Evolutionary conservation across 1,284 basidiomycete species (phyloP).

Genomic region (Schizopora paradoxa): DNA sequence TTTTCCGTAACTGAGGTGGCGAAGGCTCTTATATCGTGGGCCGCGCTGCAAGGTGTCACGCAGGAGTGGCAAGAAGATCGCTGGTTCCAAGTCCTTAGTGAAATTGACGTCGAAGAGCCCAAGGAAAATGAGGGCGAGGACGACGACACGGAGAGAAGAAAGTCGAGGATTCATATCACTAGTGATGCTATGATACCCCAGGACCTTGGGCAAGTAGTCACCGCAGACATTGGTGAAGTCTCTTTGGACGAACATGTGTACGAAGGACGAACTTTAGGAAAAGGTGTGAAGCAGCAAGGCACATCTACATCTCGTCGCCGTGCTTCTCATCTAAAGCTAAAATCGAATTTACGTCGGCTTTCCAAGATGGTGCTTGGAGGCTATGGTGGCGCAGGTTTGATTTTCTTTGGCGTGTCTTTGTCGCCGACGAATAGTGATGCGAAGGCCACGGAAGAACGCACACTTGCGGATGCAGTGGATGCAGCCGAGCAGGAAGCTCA

Average conservation of each 20-base stretch:
- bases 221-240: conserved; percentile 63
- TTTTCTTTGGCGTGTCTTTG: conserved; percentile 71
- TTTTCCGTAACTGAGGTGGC: conserved; percentile 61
- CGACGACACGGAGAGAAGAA: conserved; percentile 28
- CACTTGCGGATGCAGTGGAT: conserved; percentile 57
- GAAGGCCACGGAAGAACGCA: conserved; percentile 48
- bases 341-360: conserved; percentile 61
- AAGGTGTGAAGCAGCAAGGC: conserved; percentile 22
- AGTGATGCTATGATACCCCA: conserved; percentile 62
- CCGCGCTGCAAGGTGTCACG: conserved; percentile 70
- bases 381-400: conserved; percentile 70
- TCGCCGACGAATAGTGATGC: conserved; percentile 24
- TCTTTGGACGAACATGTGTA: conserved; percentile 4
- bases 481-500: conserved; percentile 58
- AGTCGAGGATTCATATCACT: conserved; percentile 60
- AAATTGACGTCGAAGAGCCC: conserved; percentile 56
- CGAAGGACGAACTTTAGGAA: conserved; percentile 18
- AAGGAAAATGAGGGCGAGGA: conserved; percentile 35
- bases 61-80: conserved; percentile 68
- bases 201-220: conserved; percentile 59
- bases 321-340: conserved; percentile 48
- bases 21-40: conserved; percentile 69
- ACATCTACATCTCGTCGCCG: conserved; percentile 8
- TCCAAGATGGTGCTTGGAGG: conserved; percentile 77
- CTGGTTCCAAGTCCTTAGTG: conserved; percentile 60